Conservation (phyloP, 2,329 filamentous ascomycete species). For the Fonsecaea monophora region DNA sequence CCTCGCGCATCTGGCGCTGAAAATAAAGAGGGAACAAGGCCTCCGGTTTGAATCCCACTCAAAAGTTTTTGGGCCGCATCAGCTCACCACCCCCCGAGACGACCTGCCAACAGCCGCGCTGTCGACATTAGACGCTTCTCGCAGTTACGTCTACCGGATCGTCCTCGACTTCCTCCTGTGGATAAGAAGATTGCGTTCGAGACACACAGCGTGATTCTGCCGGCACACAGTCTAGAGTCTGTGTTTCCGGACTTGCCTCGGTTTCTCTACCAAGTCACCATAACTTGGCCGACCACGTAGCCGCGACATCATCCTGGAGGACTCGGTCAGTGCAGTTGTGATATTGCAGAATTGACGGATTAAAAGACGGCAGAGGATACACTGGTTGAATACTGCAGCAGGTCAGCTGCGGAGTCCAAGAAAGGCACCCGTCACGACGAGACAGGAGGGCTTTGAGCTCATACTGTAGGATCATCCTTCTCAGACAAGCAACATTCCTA, state of each 20-base stretch:
- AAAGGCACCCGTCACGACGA: conserved; percentile 4
- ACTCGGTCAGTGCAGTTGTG: background rate
- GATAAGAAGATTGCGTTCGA: background rate
- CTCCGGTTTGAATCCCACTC: conserved; percentile 25
- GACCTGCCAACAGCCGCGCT: background rate
- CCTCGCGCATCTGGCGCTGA: conserved; percentile 21
- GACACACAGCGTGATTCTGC: background rate
- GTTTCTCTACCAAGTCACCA: background rate
- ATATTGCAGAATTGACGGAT: background rate
- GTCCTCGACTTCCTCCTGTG: background rate
- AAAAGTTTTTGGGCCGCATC: conserved; percentile 33
- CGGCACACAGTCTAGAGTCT: background rate
- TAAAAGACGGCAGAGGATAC: background rate
- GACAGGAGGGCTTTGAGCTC: conserved; percentile 4
- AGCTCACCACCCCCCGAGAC: conserved; percentile 26
- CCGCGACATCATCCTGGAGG: conserved; percentile 1
- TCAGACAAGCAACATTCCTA: background rate
- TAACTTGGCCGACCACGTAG: background rate
- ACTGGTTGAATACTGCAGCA: background rate
- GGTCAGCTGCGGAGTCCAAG: conserved; percentile 5
- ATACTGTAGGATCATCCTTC: background rate
- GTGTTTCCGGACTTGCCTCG: background rate
- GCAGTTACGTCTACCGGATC: background rate
- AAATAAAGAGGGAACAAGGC: conserved; percentile 16
- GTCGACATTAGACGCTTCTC: background rate